phyloP scores from a whole-genome alignment of 2,329 filamentous ascomycete genomes.

The Penicillium sp. region DNA sequence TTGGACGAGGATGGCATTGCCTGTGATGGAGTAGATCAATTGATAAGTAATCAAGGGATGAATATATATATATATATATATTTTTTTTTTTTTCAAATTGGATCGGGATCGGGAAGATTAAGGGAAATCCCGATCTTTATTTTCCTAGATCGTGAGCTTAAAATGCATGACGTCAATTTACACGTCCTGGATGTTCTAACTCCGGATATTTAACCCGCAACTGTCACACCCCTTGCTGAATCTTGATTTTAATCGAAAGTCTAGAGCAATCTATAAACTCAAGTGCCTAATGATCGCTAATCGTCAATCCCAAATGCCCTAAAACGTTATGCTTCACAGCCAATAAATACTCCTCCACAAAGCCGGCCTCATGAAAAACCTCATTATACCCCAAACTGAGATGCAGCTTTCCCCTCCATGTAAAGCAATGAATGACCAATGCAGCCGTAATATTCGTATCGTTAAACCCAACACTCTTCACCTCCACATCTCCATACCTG shows the following conservation, averaged over 20 bases:
- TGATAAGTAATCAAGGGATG: neutral
- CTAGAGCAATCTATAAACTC: neutral
- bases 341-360: neutral
- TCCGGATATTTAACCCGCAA: neutral
- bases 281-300: neutral
- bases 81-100: neutral
- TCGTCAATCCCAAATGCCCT: neutral
- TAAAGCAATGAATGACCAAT: neutral
- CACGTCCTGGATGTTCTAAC: too few species aligned
- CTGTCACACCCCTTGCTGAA: neutral
- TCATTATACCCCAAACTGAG: neutral
- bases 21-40: conserved; percentile 1
- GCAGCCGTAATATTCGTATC: neutral
- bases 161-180: conserved; percentile 11
- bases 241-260: neutral
- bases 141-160: neutral
- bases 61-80: neutral
- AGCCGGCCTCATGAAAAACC: neutral
- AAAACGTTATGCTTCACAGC: neutral
- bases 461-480: neutral
- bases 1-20: conserved; percentile 4
- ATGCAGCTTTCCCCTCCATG: neutral
- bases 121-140: neutral
- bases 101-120: neutral
- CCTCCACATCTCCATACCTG: neutral